phyloP scores from a whole-genome alignment of 495 filamentous ascomycete genomes.

The Penicillium robsamsonii region DNA sequence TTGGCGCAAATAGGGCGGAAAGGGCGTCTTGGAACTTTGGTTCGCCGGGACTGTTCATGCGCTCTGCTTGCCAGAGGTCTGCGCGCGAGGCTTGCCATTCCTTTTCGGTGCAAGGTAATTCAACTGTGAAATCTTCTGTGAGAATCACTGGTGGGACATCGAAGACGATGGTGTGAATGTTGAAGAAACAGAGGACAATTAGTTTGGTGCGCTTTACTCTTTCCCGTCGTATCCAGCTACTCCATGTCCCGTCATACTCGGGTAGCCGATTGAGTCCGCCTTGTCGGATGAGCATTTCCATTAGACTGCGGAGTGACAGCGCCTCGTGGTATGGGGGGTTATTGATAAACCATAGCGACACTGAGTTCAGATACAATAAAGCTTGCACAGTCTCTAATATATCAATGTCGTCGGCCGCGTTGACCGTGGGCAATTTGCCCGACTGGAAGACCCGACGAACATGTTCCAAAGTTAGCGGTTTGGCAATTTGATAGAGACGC shows the following conservation, averaged over 20 bases:
- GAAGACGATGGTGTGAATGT: conserved; percentile 50
- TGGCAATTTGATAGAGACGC: conserved; percentile 49
- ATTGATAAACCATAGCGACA: conserved; percentile 39
- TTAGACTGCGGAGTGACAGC: conserved; percentile 33
- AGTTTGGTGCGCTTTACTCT: conserved; percentile 46
- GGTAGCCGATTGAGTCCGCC: conserved; percentile 37
- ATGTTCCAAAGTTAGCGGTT: conserved; percentile 39
- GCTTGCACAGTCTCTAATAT: conserved; percentile 36
- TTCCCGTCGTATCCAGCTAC: conserved; percentile 51
- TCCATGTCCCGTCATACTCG: conserved; percentile 36
- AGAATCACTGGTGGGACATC: conserved; percentile 53
- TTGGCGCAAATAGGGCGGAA: conserved; percentile 27
- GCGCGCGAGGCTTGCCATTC: conserved; percentile 37
- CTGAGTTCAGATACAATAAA: conserved; percentile 33
- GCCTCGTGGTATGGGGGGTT: conserved; percentile 38
- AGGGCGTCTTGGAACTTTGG: conserved; percentile 39
- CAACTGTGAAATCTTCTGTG: conserved; percentile 60
- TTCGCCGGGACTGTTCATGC: conserved; percentile 27
- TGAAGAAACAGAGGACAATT: conserved; percentile 50
- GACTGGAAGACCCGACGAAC: conserved; percentile 36
- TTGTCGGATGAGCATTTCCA: conserved; percentile 37
- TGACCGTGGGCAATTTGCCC: conserved; percentile 16
- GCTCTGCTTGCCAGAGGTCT: conserved; percentile 30
- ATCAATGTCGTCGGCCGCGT: conserved; percentile 25
- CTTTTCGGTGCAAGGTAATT: conserved; percentile 53